phyloP scores from a whole-genome alignment of 148 eudicot species.

The Spergularia marina region DNA sequence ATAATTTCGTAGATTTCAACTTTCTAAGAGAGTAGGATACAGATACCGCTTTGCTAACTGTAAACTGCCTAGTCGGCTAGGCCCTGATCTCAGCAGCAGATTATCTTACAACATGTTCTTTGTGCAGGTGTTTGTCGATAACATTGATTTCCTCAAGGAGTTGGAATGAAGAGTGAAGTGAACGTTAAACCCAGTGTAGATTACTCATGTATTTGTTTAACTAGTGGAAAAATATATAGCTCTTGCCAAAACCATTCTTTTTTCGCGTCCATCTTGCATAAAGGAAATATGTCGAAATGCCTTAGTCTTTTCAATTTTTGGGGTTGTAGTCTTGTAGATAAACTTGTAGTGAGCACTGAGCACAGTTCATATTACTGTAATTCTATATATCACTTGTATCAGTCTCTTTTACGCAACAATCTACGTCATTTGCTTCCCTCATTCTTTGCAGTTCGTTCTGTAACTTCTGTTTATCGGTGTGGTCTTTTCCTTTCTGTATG shows the following conservation, averaged over 20 bases:
- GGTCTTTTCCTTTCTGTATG: neutral
- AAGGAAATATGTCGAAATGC: neutral
- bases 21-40: no score
- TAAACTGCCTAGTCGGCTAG: neutral
- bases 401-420: neutral
- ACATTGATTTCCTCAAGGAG: slow-evolving; percentile 34
- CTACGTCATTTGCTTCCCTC: neutral
- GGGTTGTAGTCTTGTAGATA: slow-evolving; percentile 8
- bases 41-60: neutral
- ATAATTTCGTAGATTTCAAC: no score
- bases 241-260: slow-evolving; percentile 14
- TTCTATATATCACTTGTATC: neutral
- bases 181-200: slow-evolving; percentile 13
- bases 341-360: neutral
- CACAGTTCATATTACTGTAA: neutral
- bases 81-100: neutral
- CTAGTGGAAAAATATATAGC: neutral
- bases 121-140: slow-evolving; percentile 40
- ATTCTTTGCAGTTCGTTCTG: neutral
- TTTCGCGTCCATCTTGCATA: slow-evolving; percentile 6
- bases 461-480: no score
- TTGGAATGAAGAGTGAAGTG: slow-evolving; percentile 22
- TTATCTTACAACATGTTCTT: neutral
- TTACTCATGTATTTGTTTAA: slow-evolving; percentile 20
- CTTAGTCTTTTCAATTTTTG: neutral